Evolutionary conservation across 768 basidiomycete species (phyloP).

Genomic region (Daedaleopsis sinensis): DNA sequence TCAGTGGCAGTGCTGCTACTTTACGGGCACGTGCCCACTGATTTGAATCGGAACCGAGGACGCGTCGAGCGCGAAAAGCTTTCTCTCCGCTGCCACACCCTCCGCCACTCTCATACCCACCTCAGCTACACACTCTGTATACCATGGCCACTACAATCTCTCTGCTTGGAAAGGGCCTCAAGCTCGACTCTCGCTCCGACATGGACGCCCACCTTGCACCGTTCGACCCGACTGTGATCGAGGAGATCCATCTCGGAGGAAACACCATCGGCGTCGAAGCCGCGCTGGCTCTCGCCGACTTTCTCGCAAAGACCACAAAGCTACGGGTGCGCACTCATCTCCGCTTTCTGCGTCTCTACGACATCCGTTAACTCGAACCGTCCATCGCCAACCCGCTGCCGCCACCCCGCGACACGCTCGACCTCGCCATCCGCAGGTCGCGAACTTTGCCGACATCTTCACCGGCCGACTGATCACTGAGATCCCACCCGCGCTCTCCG

Average conservation of each 20-base stretch:
- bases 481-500: slow-evolving; percentile 87
- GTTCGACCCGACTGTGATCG: slow-evolving; percentile 65
- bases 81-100: slow-evolving; percentile 10
- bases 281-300: slow-evolving; percentile 79
- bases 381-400: background rate
- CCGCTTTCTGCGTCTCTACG: background rate
- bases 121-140: background rate
- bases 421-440: slow-evolving; percentile 57
- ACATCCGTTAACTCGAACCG: slow-evolving; percentile 4
- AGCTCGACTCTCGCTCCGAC: slow-evolving; percentile 76
- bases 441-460: slow-evolving; percentile 97
- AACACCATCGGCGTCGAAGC: slow-evolving; percentile 95
- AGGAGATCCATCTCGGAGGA: slow-evolving; percentile 92
- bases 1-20: slow-evolving; percentile 8
- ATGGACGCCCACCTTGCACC: slow-evolving; percentile 72
- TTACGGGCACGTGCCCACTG: slow-evolving; percentile 11
- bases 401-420: background rate
- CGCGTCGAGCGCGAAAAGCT: slow-evolving; percentile 4
- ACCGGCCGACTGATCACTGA: slow-evolving; percentile 95
- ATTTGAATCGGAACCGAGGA: slow-evolving; percentile 18
- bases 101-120: background rate
- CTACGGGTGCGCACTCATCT: slow-evolving; percentile 60
- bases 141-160: slow-evolving; percentile 44
- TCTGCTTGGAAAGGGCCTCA: slow-evolving; percentile 70
- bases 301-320: slow-evolving; percentile 64